Evolutionary conservation across 139 green algal genomes (phyloP).

Genomic region (Chlamydomonas eustigma): DNA sequence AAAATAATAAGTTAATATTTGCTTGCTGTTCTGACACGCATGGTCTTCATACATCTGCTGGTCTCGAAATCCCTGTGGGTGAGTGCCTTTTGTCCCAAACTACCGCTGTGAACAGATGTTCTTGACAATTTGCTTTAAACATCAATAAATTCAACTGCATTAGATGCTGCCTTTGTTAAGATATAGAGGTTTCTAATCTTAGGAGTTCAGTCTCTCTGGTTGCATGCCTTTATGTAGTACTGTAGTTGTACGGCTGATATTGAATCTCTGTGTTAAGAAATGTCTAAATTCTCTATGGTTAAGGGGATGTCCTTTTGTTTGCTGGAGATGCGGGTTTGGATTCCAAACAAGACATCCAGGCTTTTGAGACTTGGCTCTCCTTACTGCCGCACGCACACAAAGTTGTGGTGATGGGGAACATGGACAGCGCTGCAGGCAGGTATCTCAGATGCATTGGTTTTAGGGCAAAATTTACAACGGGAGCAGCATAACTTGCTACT

Average conservation of each 20-base stretch:
- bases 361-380: not conserved
- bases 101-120: not conserved
- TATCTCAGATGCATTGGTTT: not conserved
- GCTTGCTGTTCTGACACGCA: not conserved
- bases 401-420: slow-evolving; percentile 6
- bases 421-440: slow-evolving; percentile 1
- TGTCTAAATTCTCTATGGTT: not conserved
- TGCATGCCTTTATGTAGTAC: too few species aligned
- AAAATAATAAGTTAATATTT: too few species aligned
- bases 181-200: not conserved
- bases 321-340: slow-evolving; percentile 7
- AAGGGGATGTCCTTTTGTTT: slow-evolving; percentile 10
- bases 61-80: not conserved
- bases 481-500: not conserved
- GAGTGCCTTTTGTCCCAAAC: too few species aligned
- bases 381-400: not conserved
- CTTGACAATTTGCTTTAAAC: not conserved
- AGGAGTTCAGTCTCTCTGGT: too few species aligned
- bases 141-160: not conserved
- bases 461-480: not conserved
- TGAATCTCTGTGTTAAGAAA: not conserved
- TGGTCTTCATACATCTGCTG: not conserved
- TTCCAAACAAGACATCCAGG: not conserved
- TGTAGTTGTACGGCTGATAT: not conserved
- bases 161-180: not conserved